Percentiles rank a stretch among this genome's conserved stretches.
phyloP scores from a whole-genome alignment of 768 basidiomycete genomes.

The Suillus cothurnatus region DNA sequence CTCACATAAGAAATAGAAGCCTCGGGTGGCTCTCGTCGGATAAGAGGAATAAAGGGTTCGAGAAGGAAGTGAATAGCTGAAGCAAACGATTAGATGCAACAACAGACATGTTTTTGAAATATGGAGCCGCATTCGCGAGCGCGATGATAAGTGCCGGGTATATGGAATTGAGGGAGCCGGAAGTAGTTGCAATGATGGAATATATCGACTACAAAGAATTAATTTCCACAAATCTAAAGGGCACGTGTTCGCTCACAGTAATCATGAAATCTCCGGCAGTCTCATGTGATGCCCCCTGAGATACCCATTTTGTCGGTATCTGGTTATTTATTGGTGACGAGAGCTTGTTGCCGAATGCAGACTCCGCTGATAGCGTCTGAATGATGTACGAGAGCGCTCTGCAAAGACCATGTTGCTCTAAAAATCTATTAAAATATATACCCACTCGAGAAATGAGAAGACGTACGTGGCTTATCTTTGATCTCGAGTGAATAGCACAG shows the following conservation, averaged over 20 bases:
- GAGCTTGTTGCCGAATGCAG: slow-evolving; percentile 71
- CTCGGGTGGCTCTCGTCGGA: slow-evolving; percentile 96
- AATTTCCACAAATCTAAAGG: slow-evolving; percentile 13
- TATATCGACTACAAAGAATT: slow-evolving; percentile 69
- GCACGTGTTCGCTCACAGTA: slow-evolving; percentile 54
- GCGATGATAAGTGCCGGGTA: slow-evolving; percentile 94
- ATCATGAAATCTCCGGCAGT: slow-evolving; percentile 87
- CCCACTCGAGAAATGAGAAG: slow-evolving; percentile 7
- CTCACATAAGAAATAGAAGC: slow-evolving; percentile 87
- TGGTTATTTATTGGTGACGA: slow-evolving; percentile 63
- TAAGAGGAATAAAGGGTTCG: slow-evolving; percentile 84
- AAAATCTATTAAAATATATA: slow-evolving; percentile 12
- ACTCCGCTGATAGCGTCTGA: slow-evolving; percentile 87
- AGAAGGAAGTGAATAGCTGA: slow-evolving; percentile 90
- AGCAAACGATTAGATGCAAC: slow-evolving; percentile 81
- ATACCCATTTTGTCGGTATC: slow-evolving; percentile 77
- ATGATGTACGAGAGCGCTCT: slow-evolving; percentile 89
- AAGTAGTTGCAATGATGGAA: slow-evolving; percentile 85
- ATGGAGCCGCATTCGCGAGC: slow-evolving; percentile 85
- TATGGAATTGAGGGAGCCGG: slow-evolving; percentile 76
- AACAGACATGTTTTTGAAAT: slow-evolving; percentile 79
- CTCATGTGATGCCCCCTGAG: slow-evolving; percentile 64
- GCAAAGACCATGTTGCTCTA: slow-evolving; percentile 91
- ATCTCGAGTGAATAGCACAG: slow-evolving; percentile 83
- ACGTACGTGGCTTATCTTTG: slow-evolving; percentile 90